Evolutionary conservation across 192 early-diverging fungal genomes (phyloP), one percentile per base, ranked within the genome.

Genomic region (Chytriomyces sp.): DNA sequence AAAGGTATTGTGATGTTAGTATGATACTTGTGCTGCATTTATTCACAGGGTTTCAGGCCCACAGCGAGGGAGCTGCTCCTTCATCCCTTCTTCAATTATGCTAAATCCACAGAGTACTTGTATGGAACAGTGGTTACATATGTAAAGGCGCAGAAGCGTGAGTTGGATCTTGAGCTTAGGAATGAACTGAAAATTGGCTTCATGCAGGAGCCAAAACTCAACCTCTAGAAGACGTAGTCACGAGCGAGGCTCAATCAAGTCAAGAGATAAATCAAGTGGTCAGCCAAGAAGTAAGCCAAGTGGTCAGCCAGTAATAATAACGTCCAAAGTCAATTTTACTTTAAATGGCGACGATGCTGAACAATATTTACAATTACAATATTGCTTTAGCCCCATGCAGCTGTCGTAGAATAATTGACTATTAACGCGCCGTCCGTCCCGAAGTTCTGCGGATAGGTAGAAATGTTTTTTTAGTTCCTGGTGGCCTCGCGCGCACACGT

Each of bases 391-490:
- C 94, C 94, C 93, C 93, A 96, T 40, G 94, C 94, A 14, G 92
- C 89, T 30, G 89, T 93, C 14, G 90, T 91, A n/a, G 91, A 92
- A 77, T 96, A 96, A 81, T 97, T 94, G 34, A 97, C 86, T 40
- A 93, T 92, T 32, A 97, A 80, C 66, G 91, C 88, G 25, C 89
- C 89, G 36, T 93, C 91, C 25, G 90, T 85, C 25, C 84, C 86
- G 76, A 95, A 97, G 70, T 93, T 94, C 87, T 94, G 62, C n/a
- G 49, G n/a, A 63, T 57, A 34, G 25, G 26, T 39, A 31, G 39
- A 22, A 44, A 25, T 62, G 60, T 57, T 57, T 57, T 25, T 0
- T 34, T 49, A 25, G 28, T n/a, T 39, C 37, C 22, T 57, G 10
- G n/a, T n/a, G n/a, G n/a, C n/a, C n/a, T n/a, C n/a, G n/a, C n/a